Evolutionary conservation across 1,139 yeast genomes (phyloP), one percentile per base, ranked within the genome.

Genomic region (Pichiaceae sp.): DNA sequence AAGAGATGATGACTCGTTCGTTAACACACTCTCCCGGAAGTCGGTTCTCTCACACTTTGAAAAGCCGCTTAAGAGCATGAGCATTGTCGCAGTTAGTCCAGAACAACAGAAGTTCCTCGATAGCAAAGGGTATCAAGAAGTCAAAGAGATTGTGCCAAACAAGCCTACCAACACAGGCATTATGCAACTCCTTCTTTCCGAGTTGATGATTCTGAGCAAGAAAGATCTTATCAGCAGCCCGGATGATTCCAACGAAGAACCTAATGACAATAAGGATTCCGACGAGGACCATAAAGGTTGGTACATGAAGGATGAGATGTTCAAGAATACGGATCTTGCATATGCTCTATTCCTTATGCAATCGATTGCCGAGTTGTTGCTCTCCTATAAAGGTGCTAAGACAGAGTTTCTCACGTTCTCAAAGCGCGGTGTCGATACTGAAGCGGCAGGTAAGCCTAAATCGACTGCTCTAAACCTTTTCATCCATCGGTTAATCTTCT

Each of bases 371-470:
- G 97, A 89, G 48, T 62, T 87, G 14, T 58, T 87, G 16, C 75
- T 80, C 2, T 82, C 95, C 1, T 89, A 87, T 57, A 81, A 80
- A 46, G 78, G 76, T 43, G 76, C 91, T 41, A 89, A 89, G 54
- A 68, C 83, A 37, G 96, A 86, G 49, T 83, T 89, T 50, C 63
- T 89, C 39, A 78, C 89, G 0, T 87, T 73, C 49, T 77, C 91
- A 3, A 80, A 78, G 52, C 76, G 76, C 57, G 58, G 63, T 35
- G 51, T 49, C 17, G 54, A 62, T 16, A 57, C 59, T 43, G 49
- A 68, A 44, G 62, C 56, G 14, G 42, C 55, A 1, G 60, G 62
- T 5, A 76, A 72, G 46, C 91, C 95, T 2, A 68, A 91, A 28
- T 68, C 87, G 0, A 80, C 94, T 0, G 78, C 94, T 1, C 61